Evolutionary conservation across 495 filamentous ascomycete genomes (phyloP).

Genomic region (Trypethelium eluteriae): DNA sequence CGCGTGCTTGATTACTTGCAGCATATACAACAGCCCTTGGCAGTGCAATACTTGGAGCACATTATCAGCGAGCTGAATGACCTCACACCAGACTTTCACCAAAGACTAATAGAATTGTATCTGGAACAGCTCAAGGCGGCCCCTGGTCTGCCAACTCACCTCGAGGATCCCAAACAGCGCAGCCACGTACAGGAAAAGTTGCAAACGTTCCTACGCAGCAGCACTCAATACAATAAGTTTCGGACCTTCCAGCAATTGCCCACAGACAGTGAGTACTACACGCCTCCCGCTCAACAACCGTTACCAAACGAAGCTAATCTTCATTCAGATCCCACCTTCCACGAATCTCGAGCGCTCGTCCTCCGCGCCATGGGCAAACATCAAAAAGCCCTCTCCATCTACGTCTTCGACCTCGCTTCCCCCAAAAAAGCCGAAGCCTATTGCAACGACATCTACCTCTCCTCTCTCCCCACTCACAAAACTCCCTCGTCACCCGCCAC

Average conservation of each 20-base stretch:
- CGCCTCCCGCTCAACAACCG: background rate
- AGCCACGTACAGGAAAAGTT: slow-evolving; percentile 55
- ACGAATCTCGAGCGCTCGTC: slow-evolving; percentile 83
- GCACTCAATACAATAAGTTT: slow-evolving; percentile 69
- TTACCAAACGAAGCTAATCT: background rate
- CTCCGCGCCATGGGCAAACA: slow-evolving; percentile 94
- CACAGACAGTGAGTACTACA: slow-evolving; percentile 56
- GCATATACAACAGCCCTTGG: slow-evolving; percentile 58
- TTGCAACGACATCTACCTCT: slow-evolving; percentile 74
- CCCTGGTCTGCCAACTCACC: slow-evolving; percentile 35
- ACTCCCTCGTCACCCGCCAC: slow-evolving; percentile 19
- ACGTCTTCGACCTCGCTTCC: slow-evolving; percentile 86
- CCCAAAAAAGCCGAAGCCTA: slow-evolving; percentile 92
- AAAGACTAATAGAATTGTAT: slow-evolving; percentile 69
- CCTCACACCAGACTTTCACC: slow-evolving; percentile 75
- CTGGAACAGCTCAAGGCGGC: slow-evolving; percentile 50
- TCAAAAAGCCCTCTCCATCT: slow-evolving; percentile 88
- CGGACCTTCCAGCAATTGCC: slow-evolving; percentile 69
- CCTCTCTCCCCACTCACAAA: slow-evolving; percentile 17
- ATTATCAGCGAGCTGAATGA: slow-evolving; percentile 83
- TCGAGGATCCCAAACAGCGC: slow-evolving; percentile 42
- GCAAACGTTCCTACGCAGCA: slow-evolving; percentile 65
- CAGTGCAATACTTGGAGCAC: slow-evolving; percentile 82
- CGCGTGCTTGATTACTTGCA: slow-evolving; percentile 67
- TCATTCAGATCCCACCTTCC: slow-evolving; percentile 66